Base-by-base conservation (phyloP, 1,284 basidiomycete species). In the Apiotrichum brassicae region DNA sequence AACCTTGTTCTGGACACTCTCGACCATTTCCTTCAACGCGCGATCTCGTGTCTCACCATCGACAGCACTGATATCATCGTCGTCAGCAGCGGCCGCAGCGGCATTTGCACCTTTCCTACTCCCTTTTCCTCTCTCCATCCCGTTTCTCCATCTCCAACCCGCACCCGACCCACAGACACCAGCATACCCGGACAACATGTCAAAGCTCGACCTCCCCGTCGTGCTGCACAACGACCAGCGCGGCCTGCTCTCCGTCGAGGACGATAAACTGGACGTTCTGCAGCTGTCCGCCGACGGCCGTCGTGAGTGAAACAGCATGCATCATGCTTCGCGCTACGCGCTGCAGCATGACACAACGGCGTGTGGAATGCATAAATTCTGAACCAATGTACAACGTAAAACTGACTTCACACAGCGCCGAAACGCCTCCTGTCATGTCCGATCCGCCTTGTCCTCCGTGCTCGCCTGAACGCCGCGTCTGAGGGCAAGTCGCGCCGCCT, bases 201-300 rank as follows among this genome's bases (percentile, higher is more conserved):
- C 26, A 23, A 46, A 44, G 36, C 63, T 63, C 35, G 68, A 69
- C 50, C 55, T 71, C 1, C 64, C 68, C 0, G 66, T 70, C 18
- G 51, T 69, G 19, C 53, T 71, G 26, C 66, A 69, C 43, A 66
- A 71, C 45, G 59, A 66, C 36, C 66, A 66, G 48, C 47, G 66
- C 9, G 70, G 70, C 19, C 51, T 71, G 13, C 51, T 71, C 33
- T 63, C 64, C 4, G 51, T 71, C 28, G 68, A 71, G 43, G 65
- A 67, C 39, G 64, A 58, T 4, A 55, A 54, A 16, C 53, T 71
- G 12, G 64, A 70, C 42, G 64, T 71, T 3, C 55, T 71, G 9
- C 68, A 71, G 51, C 57, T 71, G n/a, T 64, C 65, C 8, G 53
- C 56, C 30, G 70, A 71, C 46, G 70, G 70, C 9, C 51, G 56